These are phyloP conservation scores for Neurospora sp. DNA, from an alignment of 495 filamentous ascomycete genomes.

Conservation along the genomic window DNA sequence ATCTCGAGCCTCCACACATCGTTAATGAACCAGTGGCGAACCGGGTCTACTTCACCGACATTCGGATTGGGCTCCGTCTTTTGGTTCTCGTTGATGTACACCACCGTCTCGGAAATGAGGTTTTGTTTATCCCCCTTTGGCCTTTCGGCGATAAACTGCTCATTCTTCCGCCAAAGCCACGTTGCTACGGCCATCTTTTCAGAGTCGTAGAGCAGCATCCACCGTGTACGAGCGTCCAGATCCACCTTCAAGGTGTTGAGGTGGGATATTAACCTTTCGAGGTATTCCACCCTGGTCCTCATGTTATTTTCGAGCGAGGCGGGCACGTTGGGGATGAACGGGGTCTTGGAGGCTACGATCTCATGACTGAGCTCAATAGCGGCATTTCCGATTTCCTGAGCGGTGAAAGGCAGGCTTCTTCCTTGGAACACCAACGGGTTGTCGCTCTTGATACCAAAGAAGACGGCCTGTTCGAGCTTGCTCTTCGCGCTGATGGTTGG, in stretches of 20 bases:
- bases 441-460: slow-evolving; percentile 69
- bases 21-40: slow-evolving; percentile 74
- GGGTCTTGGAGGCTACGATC: slow-evolving; percentile 63
- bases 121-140: slow-evolving; percentile 38
- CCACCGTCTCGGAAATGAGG: slow-evolving; percentile 57
- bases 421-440: slow-evolving; percentile 73
- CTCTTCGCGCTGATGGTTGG: slow-evolving; percentile 63
- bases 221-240: slow-evolving; percentile 54
- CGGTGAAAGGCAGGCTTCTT: slow-evolving; percentile 50
- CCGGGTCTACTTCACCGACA: slow-evolving; percentile 55
- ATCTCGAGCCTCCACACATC: slow-evolving; percentile 65
- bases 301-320: slow-evolving; percentile 76
- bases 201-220: slow-evolving; percentile 78
- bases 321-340: slow-evolving; percentile 57
- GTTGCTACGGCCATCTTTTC: slow-evolving; percentile 84
- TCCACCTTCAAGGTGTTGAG: slow-evolving; percentile 44
- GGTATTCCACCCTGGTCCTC: slow-evolving; percentile 52
- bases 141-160: slow-evolving; percentile 41
- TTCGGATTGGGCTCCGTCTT: slow-evolving; percentile 50
- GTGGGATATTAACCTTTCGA: slow-evolving; percentile 60
- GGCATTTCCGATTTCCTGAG: slow-evolving; percentile 64
- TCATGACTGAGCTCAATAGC: slow-evolving; percentile 71
- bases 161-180: slow-evolving; percentile 68
- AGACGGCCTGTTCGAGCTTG: slow-evolving; percentile 90
- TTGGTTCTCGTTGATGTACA: slow-evolving; percentile 56